Conservation (phyloP, 352 stramenopile species). For the Halophytophthora batemanensis region DNA sequence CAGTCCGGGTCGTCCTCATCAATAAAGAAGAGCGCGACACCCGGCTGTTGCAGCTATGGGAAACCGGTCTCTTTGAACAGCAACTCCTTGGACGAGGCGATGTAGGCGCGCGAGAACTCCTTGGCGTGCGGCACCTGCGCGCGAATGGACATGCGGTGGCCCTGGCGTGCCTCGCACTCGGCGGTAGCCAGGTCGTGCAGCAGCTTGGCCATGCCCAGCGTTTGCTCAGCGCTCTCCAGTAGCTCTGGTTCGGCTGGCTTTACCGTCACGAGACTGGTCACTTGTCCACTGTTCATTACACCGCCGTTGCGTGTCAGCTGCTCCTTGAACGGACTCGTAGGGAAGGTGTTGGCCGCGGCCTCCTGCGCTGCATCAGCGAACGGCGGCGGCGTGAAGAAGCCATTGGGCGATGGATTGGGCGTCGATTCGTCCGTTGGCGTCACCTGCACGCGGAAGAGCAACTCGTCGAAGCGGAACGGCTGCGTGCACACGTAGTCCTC, state of each 20-base stretch:
- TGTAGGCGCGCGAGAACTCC: constrained; percentile 69
- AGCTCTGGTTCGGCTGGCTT: constrained; percentile 37
- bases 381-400: constrained; percentile 17
- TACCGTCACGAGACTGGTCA: constrained; percentile 31
- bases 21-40: constrained; percentile 70
- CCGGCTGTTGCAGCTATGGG: neutral
- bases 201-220: constrained; percentile 71
- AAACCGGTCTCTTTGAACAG: constrained; percentile 60
- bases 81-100: constrained; percentile 66
- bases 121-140: constrained; percentile 39
- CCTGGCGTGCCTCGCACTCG: constrained; percentile 59
- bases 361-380: constrained; percentile 13
- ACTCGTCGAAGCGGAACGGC: constrained; percentile 44
- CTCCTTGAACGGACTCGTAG: constrained; percentile 46
- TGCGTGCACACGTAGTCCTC: constrained; percentile 50
- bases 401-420: constrained; percentile 17
- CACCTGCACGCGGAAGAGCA: constrained; percentile 43
- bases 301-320: constrained; percentile 51
- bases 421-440: constrained; percentile 28
- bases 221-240: constrained; percentile 66
- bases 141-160: constrained; percentile 60
- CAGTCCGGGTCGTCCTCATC: constrained; percentile 80
- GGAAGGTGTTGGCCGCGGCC: constrained; percentile 14
- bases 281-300: constrained; percentile 40
- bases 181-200: constrained; percentile 69